Percentiles rank a stretch among this genome's conserved stretches.
Evolutionary conservation across 1,284 basidiomycete genomes (phyloP).

Genomic region (Apiotrichum montevideense): DNA sequence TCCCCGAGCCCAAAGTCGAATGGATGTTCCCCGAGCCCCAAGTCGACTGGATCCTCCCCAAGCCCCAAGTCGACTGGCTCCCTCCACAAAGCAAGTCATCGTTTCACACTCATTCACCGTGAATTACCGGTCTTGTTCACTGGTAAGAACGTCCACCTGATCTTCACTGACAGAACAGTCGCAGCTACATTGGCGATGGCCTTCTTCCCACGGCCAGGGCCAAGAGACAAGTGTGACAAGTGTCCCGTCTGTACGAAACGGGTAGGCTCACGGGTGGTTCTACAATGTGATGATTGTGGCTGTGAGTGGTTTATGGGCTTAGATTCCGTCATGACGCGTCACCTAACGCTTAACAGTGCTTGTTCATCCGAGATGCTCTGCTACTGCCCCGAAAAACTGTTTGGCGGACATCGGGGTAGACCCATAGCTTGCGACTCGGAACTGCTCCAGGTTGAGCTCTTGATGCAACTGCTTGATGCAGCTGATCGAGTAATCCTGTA

Average conservation of each 20-base stretch:
- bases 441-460: too few species aligned
- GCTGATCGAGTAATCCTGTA: too few species aligned
- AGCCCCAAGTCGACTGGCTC: too few species aligned
- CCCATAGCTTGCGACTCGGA: neutral
- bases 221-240: neutral
- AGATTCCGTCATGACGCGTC: neutral
- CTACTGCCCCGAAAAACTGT: neutral
- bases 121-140: neutral
- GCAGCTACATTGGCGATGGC: conserved; percentile 2
- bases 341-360: neutral
- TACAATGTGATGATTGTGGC: conserved; percentile 12
- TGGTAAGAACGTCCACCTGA: neutral
- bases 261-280: conserved; percentile 1
- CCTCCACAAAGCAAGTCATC: neutral
- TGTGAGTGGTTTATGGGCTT: neutral
- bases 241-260: conserved; percentile 4
- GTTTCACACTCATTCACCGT: neutral
- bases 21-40: too few species aligned
- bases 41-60: too few species aligned
- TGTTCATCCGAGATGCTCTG: conserved; percentile 2
- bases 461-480: too few species aligned
- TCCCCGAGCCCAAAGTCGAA: too few species aligned
- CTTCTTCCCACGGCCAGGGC: neutral
- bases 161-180: neutral
- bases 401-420: neutral